Conservation (phyloP, 768 basidiomycete genomes). For the Zangia roseola region DNA sequence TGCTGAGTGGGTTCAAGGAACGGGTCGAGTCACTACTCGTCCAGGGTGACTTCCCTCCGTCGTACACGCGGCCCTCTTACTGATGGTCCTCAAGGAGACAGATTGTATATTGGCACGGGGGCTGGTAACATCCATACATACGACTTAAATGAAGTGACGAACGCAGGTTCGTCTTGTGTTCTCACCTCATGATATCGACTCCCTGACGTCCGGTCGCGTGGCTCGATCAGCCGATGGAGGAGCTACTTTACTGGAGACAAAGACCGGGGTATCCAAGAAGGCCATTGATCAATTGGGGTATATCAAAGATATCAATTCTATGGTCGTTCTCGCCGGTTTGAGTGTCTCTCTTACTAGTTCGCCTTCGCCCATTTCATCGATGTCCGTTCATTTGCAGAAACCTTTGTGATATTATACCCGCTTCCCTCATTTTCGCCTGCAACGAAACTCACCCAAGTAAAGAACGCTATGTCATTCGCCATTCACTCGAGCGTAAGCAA, state of each 20-base stretch:
- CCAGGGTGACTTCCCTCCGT: conserved; percentile 21
- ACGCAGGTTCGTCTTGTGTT: conserved; percentile 36
- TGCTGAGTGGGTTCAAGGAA: conserved; percentile 37
- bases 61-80: neutral
- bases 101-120: conserved; percentile 62
- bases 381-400: conserved; percentile 47
- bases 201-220: conserved; percentile 14
- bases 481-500: conserved; percentile 62
- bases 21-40: conserved; percentile 33
- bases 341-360: conserved; percentile 13
- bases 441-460: conserved; percentile 71
- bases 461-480: conserved; percentile 81
- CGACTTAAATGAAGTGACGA: conserved; percentile 36
- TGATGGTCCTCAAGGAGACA: conserved; percentile 40
- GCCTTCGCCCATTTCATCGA: neutral
- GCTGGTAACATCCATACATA: conserved; percentile 57
- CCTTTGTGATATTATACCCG: conserved; percentile 69
- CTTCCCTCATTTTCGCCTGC: conserved; percentile 70
- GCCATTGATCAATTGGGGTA: conserved; percentile 88
- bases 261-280: conserved; percentile 60
- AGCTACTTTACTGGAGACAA: conserved; percentile 55
- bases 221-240: conserved; percentile 5
- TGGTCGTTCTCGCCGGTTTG: conserved; percentile 81
- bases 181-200: conserved; percentile 23
- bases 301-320: conserved; percentile 80